phyloP scores from a whole-genome alignment of 192 early-diverging fungal species.

The Coemansia sp. region DNA sequence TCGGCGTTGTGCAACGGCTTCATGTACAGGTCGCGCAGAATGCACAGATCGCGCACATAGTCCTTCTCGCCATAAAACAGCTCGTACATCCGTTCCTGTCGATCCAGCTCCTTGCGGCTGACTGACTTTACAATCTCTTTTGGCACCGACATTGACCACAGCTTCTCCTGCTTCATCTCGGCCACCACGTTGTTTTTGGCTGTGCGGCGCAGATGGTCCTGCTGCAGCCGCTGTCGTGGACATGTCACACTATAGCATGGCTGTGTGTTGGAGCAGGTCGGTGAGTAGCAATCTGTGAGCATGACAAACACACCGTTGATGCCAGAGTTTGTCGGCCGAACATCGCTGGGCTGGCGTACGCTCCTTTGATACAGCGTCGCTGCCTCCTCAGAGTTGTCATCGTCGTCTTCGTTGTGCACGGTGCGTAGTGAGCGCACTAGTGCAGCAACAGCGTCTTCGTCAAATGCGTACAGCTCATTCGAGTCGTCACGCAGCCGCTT shows the following conservation, averaged over 20 bases:
- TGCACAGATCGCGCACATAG: slow-evolving; percentile 84
- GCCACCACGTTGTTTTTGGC: slow-evolving; percentile 49
- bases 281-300: slow-evolving; percentile 90
- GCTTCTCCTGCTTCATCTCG: slow-evolving; percentile 65
- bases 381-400: slow-evolving; percentile 13
- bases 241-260: slow-evolving; percentile 90
- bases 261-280: slow-evolving; percentile 77
- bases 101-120: slow-evolving; percentile 73
- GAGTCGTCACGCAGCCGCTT: slow-evolving; percentile 83
- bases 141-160: slow-evolving; percentile 85
- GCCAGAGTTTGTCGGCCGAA: not conserved
- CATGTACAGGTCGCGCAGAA: slow-evolving; percentile 77
- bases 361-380: slow-evolving; percentile 16
- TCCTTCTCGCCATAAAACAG: slow-evolving; percentile 87
- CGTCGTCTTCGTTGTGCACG: slow-evolving; percentile 23
- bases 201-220: slow-evolving; percentile 51
- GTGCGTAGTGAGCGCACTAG: slow-evolving; percentile 14
- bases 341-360: not conserved
- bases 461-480: slow-evolving; percentile 82
- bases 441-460: slow-evolving; percentile 42
- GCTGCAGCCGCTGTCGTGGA: slow-evolving; percentile 63
- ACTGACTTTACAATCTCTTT: slow-evolving; percentile 68
- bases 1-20: slow-evolving; percentile 61
- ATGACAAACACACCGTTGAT: slow-evolving; percentile 85
- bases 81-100: slow-evolving; percentile 94